Evolutionary conservation across 2,329 filamentous ascomycete genomes (phyloP).

Genomic region (Sporothrix protearum): DNA sequence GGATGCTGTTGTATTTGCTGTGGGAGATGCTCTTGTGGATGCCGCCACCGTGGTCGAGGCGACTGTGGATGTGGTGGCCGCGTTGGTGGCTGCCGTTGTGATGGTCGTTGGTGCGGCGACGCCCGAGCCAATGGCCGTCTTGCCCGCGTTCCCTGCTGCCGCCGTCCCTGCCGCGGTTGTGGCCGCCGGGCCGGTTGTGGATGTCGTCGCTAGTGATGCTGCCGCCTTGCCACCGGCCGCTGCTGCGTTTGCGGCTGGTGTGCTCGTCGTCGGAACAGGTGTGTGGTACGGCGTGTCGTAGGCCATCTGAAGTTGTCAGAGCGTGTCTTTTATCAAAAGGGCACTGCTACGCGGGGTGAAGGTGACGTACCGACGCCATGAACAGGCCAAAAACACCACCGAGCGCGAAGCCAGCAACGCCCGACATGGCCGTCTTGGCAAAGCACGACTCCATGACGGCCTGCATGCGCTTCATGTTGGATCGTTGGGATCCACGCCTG

Average conservation of each 20-base stretch:
- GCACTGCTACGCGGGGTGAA: background rate
- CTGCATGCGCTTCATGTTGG: slow-evolving; percentile 67
- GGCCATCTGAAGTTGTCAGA: slow-evolving; percentile 66
- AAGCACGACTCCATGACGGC: slow-evolving; percentile 86
- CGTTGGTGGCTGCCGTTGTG: slow-evolving; percentile 10
- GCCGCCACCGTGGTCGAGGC: slow-evolving; percentile 6
- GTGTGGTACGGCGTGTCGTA: slow-evolving; percentile 87
- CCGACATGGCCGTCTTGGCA: slow-evolving; percentile 82
- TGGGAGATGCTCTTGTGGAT: too few species aligned
- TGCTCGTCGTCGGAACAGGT: slow-evolving; percentile 30
- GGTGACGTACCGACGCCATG: slow-evolving; percentile 78
- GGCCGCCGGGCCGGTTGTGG: slow-evolving; percentile 2
- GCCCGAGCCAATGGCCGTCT: slow-evolving; percentile 1
- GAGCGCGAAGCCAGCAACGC: slow-evolving; percentile 89
- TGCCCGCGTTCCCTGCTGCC: slow-evolving; percentile 8
- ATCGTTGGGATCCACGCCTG: slow-evolving; percentile 41
- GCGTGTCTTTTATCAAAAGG: background rate
- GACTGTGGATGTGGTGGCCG: slow-evolving; percentile 1
- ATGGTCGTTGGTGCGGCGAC: slow-evolving; percentile 3
- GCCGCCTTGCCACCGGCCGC: slow-evolving; percentile 1
- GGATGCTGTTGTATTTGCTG: background rate
- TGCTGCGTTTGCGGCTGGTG: slow-evolving; percentile 20
- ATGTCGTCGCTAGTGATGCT: slow-evolving; percentile 7
- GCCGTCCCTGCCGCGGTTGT: background rate
- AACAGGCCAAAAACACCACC: slow-evolving; percentile 94